Evolutionary conservation across 768 basidiomycete species (phyloP), one percentile per base, ranked within the genome.

Genomic region (Lentinus tigrinus): DNA sequence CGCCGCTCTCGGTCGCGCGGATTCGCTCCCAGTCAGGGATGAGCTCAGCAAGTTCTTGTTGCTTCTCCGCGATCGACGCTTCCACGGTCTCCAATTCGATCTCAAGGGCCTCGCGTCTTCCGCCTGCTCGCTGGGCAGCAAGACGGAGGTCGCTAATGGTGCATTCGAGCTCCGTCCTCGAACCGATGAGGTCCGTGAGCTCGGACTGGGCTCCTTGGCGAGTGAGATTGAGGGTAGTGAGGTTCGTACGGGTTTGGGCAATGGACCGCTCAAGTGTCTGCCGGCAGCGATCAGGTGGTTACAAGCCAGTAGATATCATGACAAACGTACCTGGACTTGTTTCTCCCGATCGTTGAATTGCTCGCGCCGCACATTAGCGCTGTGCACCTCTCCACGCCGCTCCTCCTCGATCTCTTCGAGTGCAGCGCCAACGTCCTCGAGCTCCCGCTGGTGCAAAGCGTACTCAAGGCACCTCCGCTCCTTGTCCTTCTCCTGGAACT

Each of bases 401-500:
- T 97, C 95, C 47, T 88, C 87, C 63, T 89, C 85, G 39, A 97
- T 91, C 69, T 92, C 87, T 36, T 91, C 93, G 54, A 99, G 71
- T 0, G 92, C 87, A 52, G 88, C 87, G 0, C 83, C 85, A 1
- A 96, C 94, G 63, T 98, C 96, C 58, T 91, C 87, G 38, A 98
- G 72, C 68, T 99, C 96, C 36, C 91, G 82, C 63, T 93, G 89
- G 73, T 97, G 93, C 61, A 98, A 74, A 0, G 95, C 93, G 70
- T 98, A 98, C 70, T 99, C 97, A 66, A 98, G 77, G 70, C 94
- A 96, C 39, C 96, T 81, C 37, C 96, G 78, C 58, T 98, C 93
- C 72, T 93, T 93, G 69, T 99, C 97, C 70, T 94, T 94, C 62
- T 92, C 88, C 71, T 97, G 94, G 68, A 92, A 99, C 70, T 97